phyloP scores from a whole-genome alignment of 23 red algal genomes.

The Gracilariopsis chorda region DNA sequence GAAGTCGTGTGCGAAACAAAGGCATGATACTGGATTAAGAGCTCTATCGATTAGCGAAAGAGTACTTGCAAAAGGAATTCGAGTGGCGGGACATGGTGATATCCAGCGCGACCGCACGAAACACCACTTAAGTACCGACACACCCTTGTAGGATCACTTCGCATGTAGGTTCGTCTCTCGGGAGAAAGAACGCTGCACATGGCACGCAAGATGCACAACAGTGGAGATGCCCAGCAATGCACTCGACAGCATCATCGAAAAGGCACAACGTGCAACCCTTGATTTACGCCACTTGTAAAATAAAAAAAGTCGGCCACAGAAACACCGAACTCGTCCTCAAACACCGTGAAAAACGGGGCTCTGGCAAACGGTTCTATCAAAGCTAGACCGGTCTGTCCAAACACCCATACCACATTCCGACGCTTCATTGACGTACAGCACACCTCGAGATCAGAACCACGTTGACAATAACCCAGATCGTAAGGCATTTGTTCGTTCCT shows the following conservation, averaged over 20 bases:
- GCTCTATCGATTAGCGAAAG: too few species aligned
- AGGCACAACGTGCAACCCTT: conserved; percentile 40
- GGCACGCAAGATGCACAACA: not conserved
- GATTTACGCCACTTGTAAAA: conserved; percentile 34
- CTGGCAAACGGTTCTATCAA: not conserved
- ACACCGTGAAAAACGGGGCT: conserved; percentile 34
- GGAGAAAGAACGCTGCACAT: too few species aligned
- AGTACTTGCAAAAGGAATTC: too few species aligned
- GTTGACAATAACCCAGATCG: conserved; percentile 45
- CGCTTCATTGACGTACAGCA: not conserved
- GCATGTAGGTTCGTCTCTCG: too few species aligned
- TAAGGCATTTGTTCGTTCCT: not conserved
- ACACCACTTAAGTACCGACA: too few species aligned
- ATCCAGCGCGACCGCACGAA: too few species aligned
- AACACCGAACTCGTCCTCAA: conserved; percentile 31
- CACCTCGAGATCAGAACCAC: not conserved
- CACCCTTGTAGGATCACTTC: too few species aligned
- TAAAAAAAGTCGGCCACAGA: conserved; percentile 33
- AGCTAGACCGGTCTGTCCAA: not conserved
- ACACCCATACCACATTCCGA: not conserved
- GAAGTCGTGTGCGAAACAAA: not conserved
- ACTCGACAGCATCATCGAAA: not conserved
- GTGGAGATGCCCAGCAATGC: not conserved
- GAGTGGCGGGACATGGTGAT: too few species aligned
- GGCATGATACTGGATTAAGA: not conserved